phyloP scores from a whole-genome alignment of 306 rosid species.

The Macrotyloma uniflorum region DNA sequence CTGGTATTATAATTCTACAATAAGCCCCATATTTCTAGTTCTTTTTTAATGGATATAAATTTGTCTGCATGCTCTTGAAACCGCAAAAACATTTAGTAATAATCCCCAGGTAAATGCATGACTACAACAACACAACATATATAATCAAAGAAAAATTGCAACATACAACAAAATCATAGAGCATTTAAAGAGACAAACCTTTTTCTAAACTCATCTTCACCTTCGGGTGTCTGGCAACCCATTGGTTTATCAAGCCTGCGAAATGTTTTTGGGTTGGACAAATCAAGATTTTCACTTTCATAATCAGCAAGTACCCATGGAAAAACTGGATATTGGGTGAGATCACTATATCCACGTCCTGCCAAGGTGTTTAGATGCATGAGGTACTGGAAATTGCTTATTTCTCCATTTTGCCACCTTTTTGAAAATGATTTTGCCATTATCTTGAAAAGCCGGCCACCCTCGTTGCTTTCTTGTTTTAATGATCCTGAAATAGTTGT shows the following conservation, averaged over 20 bases:
- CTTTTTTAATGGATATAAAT: background rate
- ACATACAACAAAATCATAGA: conserved; percentile 13
- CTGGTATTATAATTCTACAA: conserved; percentile 11
- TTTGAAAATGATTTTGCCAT: conserved; percentile 95
- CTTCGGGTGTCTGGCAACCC: conserved; percentile 99
- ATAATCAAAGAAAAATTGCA: conserved; percentile 22
- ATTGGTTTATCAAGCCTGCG: conserved; percentile 89
- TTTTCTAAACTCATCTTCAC: conserved; percentile 95
- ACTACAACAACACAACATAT: conserved; percentile 12
- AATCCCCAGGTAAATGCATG: conserved; percentile 5
- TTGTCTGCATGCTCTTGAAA: conserved; percentile 8
- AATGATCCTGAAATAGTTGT: conserved; percentile 96
- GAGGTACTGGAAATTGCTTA: conserved; percentile 97
- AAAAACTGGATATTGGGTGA: conserved; percentile 98
- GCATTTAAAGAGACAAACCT: conserved; percentile 56
- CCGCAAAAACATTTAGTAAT: conserved; percentile 27
- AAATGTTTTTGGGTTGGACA: conserved; percentile 79
- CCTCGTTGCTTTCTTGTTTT: conserved; percentile 93
- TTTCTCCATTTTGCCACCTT: conserved; percentile 99
- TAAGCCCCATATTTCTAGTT: background rate
- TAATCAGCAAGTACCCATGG: conserved; percentile 99
- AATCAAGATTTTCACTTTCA: conserved; percentile 84
- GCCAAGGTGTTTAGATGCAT: conserved; percentile 99
- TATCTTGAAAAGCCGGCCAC: conserved; percentile 91
- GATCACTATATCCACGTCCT: conserved; percentile 99